These are phyloP conservation scores for Globisporangium emineosum DNA, from an alignment of 352 stramenopile genomes.

Conservation along the genomic window DNA sequence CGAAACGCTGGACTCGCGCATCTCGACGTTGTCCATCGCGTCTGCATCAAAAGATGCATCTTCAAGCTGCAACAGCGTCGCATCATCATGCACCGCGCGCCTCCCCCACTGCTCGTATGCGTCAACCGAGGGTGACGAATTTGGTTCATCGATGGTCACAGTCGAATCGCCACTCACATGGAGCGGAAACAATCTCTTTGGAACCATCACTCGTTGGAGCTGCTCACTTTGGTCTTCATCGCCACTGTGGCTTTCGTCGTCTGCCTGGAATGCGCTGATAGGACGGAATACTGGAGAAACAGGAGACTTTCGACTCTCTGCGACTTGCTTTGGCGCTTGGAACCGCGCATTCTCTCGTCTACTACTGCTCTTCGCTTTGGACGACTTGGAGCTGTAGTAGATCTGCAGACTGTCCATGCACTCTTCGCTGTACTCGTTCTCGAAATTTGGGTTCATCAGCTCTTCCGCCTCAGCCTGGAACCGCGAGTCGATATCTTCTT, in stretches of 20 bases:
- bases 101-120: slow-evolving; percentile 21
- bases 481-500: slow-evolving; percentile 30
- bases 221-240: not conserved
- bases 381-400: slow-evolving; percentile 47
- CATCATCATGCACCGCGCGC: slow-evolving; percentile 18
- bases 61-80: slow-evolving; percentile 19
- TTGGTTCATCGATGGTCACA: slow-evolving; percentile 1
- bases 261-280: not conserved
- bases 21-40: slow-evolving; percentile 23
- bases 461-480: slow-evolving; percentile 61
- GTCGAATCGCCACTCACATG: slow-evolving; percentile 8
- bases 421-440: slow-evolving; percentile 78
- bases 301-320: not conserved
- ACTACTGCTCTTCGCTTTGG: slow-evolving; percentile 21
- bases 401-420: slow-evolving; percentile 75
- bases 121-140: not conserved
- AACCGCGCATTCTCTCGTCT: slow-evolving; percentile 11
- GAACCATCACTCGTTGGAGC: not conserved
- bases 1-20: slow-evolving; percentile 45
- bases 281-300: slow-evolving; percentile 3
- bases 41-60: slow-evolving; percentile 8
- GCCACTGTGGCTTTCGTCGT: not conserved
- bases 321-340: not conserved
- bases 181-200: slow-evolving; percentile 15
- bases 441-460: slow-evolving; percentile 79